phyloP scores from a whole-genome alignment of 352 stramenopile genomes.

The Phytophthora tubulina region DNA sequence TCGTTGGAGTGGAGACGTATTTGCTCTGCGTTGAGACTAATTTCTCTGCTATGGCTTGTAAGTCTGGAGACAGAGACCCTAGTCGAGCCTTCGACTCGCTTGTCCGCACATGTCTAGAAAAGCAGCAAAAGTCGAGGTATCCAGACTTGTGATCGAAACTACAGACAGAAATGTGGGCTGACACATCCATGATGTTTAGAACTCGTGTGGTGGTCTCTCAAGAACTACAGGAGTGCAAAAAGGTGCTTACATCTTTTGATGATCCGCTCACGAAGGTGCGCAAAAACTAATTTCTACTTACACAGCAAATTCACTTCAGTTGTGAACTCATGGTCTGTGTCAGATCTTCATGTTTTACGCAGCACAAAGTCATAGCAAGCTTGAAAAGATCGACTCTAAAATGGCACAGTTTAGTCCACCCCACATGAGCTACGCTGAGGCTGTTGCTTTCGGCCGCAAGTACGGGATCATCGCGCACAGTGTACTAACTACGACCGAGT shows the following conservation, averaged over 20 bases:
- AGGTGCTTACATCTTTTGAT: conserved; percentile 66
- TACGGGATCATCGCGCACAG: conserved; percentile 84
- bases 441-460: conserved; percentile 71
- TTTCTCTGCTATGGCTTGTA: neutral
- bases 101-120: conserved; percentile 72
- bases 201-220: conserved; percentile 52
- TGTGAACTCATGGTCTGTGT: neutral
- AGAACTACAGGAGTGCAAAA: conserved; percentile 76
- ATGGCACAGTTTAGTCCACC: conserved; percentile 51
- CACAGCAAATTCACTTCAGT: neutral
- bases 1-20: too few species aligned
- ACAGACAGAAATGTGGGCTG: neutral
- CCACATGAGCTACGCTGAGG: conserved; percentile 79
- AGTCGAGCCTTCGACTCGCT: conserved; percentile 70
- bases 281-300: neutral
- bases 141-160: neutral
- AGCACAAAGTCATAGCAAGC: conserved; percentile 53
- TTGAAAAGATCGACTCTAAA: conserved; percentile 77
- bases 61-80: conserved; percentile 67
- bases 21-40: neutral
- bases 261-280: conserved; percentile 66
- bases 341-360: conserved; percentile 75
- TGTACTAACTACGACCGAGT: conserved; percentile 83
- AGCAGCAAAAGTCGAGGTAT: conserved; percentile 67
- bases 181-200: conserved; percentile 27